Base-by-base conservation (phyloP, 1,284 basidiomycete species). In the Stygiomarasmius scandens region DNA sequence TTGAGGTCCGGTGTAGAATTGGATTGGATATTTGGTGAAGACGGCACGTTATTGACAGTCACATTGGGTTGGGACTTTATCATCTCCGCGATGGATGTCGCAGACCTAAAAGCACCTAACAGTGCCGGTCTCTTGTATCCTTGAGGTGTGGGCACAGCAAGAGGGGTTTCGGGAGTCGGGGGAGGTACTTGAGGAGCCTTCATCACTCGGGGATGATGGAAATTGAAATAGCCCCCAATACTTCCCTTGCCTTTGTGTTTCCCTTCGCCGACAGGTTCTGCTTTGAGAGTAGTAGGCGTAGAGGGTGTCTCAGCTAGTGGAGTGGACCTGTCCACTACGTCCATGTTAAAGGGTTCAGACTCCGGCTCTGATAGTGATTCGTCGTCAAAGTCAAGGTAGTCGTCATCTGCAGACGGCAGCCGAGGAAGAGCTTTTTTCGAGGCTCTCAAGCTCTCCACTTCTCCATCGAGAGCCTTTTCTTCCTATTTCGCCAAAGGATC, bases 331-430 rank as follows among this genome's bases (percentile, higher is more conserved):
- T 65, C 67, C 45, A 64, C 64, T 48, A 55, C 22, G 60, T n/a
- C n/a, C n/a, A 57, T 52, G 59, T 49, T 32, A 5, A 6, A 6
- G 12, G 29, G 16, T 9, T 41, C 38, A 5, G 38, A 41, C 5
- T 41, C 38, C 4, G 38, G 38, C 16, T 41, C 38, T 16, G 38
- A 41, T 16, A n/a, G 12, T 32, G 36, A 25, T 49, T 72, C 68
- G 29, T 61, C 49, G 52, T 71, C 69, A 34, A 66, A 75, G 43
- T 70, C 65, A 11, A 74, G 71, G 58, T 78, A 80, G 0, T 75
- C 74, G 45, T 82, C 80, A 59, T 84, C 82, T 3, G 65, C 67
- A 0, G 84, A 86, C 8, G 85, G 85, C 25, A 87, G 64, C 3
- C 84, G 75, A 8, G 85, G 85, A 0, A 87, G 69, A 1, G 77